Evolutionary conservation across 2,329 filamentous ascomycete genomes (phyloP).

Genomic region (Microthyrium microscopicum): DNA sequence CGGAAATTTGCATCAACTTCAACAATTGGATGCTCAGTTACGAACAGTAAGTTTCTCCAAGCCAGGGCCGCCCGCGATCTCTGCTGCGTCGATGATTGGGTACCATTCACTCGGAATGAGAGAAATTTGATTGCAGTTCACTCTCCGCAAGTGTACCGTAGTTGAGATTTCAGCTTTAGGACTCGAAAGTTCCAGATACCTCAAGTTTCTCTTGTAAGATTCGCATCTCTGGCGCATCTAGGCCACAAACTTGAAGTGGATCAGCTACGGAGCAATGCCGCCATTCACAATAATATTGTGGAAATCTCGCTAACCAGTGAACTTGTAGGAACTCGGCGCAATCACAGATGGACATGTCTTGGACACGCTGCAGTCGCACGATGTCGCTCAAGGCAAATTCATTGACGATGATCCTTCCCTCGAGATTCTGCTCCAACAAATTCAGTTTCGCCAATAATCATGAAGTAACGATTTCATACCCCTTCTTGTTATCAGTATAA

Average conservation of each 20-base stretch:
- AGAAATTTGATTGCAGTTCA: no score
- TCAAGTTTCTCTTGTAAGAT: not conserved
- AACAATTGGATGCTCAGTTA: conserved; percentile 30
- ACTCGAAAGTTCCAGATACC: conserved; percentile 3
- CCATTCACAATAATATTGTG: conserved; percentile 3
- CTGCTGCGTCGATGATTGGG: no score
- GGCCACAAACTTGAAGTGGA: not conserved
- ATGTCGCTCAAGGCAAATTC: conserved; percentile 42
- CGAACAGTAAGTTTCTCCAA: conserved; percentile 31
- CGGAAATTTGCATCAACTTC: conserved; percentile 31
- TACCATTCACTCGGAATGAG: no score
- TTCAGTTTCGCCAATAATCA: not conserved
- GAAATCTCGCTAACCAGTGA: conserved; percentile 3
- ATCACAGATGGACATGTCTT: conserved; percentile 42
- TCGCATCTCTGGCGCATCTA: not conserved
- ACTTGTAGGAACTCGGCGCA: conserved; percentile 36
- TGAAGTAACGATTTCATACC: no score
- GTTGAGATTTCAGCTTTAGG: no score
- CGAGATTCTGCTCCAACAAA: conserved; percentile 23
- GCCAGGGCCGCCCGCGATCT: no score
- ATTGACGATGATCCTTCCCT: conserved; percentile 42
- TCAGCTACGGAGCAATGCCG: not conserved
- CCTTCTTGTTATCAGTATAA: no score
- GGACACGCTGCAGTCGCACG: conserved; percentile 36
- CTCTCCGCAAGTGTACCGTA: no score